Percentiles rank a stretch among this genome's conserved stretches.
These are phyloP conservation scores for Porcisia hertigi DNA, from an alignment of 208 protist species.

Conservation along the genomic window DNA sequence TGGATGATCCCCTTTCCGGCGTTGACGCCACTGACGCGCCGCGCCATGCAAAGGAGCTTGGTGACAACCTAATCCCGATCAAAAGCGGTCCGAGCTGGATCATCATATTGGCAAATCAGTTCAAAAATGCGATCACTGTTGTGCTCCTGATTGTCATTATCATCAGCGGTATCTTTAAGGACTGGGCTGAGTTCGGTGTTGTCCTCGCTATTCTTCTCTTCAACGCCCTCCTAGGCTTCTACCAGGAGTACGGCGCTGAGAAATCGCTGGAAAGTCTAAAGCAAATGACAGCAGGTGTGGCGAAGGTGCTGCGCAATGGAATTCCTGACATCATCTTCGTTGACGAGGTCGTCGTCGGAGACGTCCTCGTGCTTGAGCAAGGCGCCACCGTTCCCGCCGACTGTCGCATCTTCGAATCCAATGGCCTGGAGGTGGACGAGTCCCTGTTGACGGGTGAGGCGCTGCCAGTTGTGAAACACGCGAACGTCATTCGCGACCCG, in stretches of 20 bases:
- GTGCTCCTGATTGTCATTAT: conserved; percentile 83
- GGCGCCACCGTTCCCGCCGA: conserved; percentile 95
- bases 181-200: conserved; percentile 89
- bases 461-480: conserved; percentile 80
- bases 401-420: conserved; percentile 91
- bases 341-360: conserved; percentile 95
- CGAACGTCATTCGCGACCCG: conserved; percentile 78
- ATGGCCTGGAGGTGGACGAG: conserved; percentile 91
- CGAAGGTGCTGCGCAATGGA: conserved; percentile 93
- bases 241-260: conserved; percentile 89
- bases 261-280: conserved; percentile 84
- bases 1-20: conserved; percentile 57
- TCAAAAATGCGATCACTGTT: conserved; percentile 88
- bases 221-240: conserved; percentile 86
- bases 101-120: conserved; percentile 68
- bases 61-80: conserved; percentile 85
- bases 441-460: conserved; percentile 94
- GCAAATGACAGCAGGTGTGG: conserved; percentile 83
- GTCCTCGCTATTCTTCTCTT: conserved; percentile 87
- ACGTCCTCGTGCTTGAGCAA: conserved; percentile 92
- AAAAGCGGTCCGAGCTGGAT: conserved; percentile 68
- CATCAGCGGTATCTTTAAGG: conserved; percentile 77
- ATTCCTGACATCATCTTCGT: conserved; percentile 88
- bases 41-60: conserved; percentile 57
- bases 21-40: conserved; percentile 49